Evolutionary conservation across 176 grass and related monocot species (phyloP), one percentile per base, ranked within the genome.

Genomic region (Hordeum vulgare): DNA sequence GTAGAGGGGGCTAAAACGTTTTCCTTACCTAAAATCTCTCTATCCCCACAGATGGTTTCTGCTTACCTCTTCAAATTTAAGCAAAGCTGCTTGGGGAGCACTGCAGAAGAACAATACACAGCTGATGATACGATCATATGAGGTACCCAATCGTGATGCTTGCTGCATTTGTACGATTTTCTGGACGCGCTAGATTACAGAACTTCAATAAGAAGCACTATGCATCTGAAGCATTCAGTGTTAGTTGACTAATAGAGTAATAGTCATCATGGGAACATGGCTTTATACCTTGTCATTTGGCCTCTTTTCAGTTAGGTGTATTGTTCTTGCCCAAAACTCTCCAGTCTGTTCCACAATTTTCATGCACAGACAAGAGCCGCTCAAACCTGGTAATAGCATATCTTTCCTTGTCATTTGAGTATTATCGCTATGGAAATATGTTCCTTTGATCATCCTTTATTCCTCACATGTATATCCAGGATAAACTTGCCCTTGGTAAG

Each of bases 31-130:
- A 27, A 61, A 86, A 61, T 33, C 9, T 49, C 18, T 58, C 23
- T 59, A 27, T 83, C 27, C 24, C 39, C 29, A 45, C 74, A 95
- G 96, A 90, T 98, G 93, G 96, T 98, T 98, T 89, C 91, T 98
- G 60, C 91, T 95, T 49, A 98, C 93, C 29, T 98, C 91, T 24
- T 70, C 96, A 80, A 98, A 98, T 92, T 88, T 98, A 89, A 95
- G 96, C 86, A 98, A 95, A 69, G 96, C 96, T 80, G 93, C 96
- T 84, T 98, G 93, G 96, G 96, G 96, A n/a, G 91, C 93, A 31
- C 87, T 92, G 62, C 93, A 95, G 83, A 98, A 98, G 88, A 98
- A 94, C 73, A 95, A 90, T 86, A 79, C 96, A 6, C 91, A 98
- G 82, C 89, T 98, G 29, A 98, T 98, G 96, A 92, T 98, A 86